Evolutionary conservation across 129 eudicot genomes (phyloP).

Genomic region (Flaveria ramosissima): DNA sequence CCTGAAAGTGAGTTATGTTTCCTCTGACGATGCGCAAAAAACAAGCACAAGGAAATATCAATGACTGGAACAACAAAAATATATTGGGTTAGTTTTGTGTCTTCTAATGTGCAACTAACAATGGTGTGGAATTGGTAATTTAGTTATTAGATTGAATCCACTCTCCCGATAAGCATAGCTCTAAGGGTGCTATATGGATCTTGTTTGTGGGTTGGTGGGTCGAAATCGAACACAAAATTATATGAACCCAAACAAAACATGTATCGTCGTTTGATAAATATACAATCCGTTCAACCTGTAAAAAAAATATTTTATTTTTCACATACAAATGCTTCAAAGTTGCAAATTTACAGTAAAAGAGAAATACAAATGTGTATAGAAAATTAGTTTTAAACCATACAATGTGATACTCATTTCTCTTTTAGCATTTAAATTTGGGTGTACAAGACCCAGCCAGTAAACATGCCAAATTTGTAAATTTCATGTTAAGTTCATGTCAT

Average conservation of each 20-base stretch:
- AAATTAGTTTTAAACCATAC: neutral
- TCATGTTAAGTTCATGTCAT: neutral
- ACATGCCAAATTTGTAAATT: neutral
- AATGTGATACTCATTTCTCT: neutral
- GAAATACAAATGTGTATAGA: neutral
- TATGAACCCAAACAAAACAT: too few relatives aligned
- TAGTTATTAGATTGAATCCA: neutral
- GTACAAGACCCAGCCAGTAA: neutral
- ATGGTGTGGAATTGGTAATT: neutral
- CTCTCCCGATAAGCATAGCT: neutral
- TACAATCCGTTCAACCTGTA: too few relatives aligned
- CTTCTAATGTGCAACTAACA: neutral
- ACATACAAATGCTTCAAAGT: neutral
- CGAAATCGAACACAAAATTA: too few relatives aligned
- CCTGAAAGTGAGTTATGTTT: conserved; percentile 61
- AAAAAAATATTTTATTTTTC: neutral
- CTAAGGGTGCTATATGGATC: neutral
- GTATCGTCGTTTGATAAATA: too few relatives aligned
- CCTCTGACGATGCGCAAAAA: conserved; percentile 66
- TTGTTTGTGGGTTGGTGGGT: neutral
- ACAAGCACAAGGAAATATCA: conserved; percentile 91
- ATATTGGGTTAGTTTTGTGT: neutral
- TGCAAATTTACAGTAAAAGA: neutral
- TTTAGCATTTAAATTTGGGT: neutral
- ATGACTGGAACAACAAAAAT: conserved; percentile 50